Evolutionary conservation across 2,329 filamentous ascomycete species (phyloP), one percentile per base, ranked within the genome.

Genomic region (Arthrinium puccinioides): DNA sequence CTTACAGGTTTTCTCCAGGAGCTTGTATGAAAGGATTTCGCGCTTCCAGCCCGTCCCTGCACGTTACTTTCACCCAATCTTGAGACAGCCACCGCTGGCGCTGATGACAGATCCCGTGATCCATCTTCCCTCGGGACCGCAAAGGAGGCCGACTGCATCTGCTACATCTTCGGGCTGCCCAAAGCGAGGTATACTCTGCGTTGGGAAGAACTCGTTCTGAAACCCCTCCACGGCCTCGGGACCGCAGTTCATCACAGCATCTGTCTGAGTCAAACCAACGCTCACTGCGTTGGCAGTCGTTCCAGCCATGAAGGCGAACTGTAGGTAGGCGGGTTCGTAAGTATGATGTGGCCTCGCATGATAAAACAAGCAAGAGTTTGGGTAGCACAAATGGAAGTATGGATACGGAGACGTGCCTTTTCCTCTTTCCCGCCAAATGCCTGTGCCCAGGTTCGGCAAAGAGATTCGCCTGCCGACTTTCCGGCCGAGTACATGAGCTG

Each of bases 121-220:
- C 60, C 59, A 62, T 35, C 58, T 43, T 0, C 52, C 55, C 38
- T 58, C 57, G 0, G 44, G 36, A 2, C 56, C 47, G n/a, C 56
- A 60, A 6, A 62, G 39, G 16, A 62, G 43, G 0, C 58, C 55
- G 8, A 60, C 51, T 2, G 56, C 57, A 45, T 59, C 55, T 4
- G 59, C 59, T 11, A 62, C 53, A 13, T 62, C 59, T 4, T 61
- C 53, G 1, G 56, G 54, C 32, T 61, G 53, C 6, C 56, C 59
- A 28, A 59, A 49, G 0, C 50, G 46, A 0, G 56, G 56, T 2
- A 56, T 50, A 21, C 53, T 56, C 39, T 61, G 57, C n/a, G 46
- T 19, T 0, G 57, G 51, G 21, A 60, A 55, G 35, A 60, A 58
- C 21, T 60, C 55, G 2, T 51, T 45, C 16, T 60, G 52, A 23